Evolutionary conservation across 371 early-diverging fungal genomes (phyloP).

Genomic region (Mucor sp.): DNA sequence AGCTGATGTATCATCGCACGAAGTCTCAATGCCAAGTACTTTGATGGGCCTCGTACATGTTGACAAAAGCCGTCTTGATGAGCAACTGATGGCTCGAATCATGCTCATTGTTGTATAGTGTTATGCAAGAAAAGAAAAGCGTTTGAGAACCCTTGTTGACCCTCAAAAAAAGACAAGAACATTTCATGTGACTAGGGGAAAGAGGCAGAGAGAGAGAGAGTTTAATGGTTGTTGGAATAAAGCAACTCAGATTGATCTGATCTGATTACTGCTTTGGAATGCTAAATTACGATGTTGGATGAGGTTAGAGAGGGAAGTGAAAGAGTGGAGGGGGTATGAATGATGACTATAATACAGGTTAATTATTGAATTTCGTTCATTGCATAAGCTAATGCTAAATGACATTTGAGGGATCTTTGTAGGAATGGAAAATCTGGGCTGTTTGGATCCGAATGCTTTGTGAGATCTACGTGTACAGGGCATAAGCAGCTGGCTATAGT

Average conservation of each 20-base stretch:
- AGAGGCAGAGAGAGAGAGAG: too few relatives aligned
- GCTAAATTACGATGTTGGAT: neutral
- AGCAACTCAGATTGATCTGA: neutral
- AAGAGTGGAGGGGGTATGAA: neutral
- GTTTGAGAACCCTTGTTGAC: neutral
- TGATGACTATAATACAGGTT: conserved; percentile 2
- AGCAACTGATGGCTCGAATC: neutral
- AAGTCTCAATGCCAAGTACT: conserved; percentile 79
- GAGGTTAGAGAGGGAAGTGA: neutral
- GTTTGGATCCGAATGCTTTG: conserved; percentile 19
- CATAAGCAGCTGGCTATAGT: neutral
- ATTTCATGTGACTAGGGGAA: neutral
- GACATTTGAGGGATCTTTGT: conserved; percentile 24
- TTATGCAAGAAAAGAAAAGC: neutral
- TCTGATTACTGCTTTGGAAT: neutral
- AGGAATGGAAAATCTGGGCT: conserved; percentile 24
- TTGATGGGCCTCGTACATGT: conserved; percentile 23
- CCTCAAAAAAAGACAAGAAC: neutral
- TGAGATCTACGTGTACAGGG: conserved; percentile 17
- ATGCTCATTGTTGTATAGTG: neutral
- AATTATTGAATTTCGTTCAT: conserved; percentile 29
- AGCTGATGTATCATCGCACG: conserved; percentile 86
- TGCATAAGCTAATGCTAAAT: conserved; percentile 28
- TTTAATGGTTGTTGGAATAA: neutral
- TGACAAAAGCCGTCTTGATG: conserved; percentile 6